Conservation (phyloP, 768 basidiomycete species). For the Boletus vinaceobasis region DNA sequence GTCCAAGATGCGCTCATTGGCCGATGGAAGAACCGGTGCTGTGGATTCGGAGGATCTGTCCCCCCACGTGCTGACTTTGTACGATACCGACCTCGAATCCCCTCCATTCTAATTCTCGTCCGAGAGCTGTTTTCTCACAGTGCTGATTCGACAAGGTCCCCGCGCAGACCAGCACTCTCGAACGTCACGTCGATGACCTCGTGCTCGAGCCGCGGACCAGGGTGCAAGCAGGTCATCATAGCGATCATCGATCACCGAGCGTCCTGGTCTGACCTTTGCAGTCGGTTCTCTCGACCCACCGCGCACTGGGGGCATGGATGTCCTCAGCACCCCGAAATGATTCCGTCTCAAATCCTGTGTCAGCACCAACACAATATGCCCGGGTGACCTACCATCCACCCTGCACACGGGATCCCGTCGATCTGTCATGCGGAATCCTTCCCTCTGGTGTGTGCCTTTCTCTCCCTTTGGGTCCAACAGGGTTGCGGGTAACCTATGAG, state of each 20-base stretch:
- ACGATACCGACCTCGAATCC: background rate
- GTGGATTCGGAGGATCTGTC: background rate
- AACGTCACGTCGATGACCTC: background rate
- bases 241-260: background rate
- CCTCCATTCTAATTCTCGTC: background rate
- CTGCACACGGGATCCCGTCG: background rate
- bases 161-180: no score
- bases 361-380: background rate
- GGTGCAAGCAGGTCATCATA: background rate
- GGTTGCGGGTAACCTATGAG: background rate
- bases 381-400: background rate
- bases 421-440: background rate
- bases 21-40: background rate
- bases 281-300: background rate
- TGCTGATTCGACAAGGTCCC: no score
- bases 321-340: background rate
- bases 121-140: background rate
- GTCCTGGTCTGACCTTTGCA: no score
- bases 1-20: background rate
- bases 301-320: background rate
- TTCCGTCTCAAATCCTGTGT: background rate
- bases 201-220: no score
- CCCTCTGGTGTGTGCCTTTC: background rate
- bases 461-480: background rate
- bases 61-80: background rate